These are phyloP conservation scores for Choricystis sp. DNA, from an alignment of 139 green algal species.

Conservation along the genomic window DNA sequence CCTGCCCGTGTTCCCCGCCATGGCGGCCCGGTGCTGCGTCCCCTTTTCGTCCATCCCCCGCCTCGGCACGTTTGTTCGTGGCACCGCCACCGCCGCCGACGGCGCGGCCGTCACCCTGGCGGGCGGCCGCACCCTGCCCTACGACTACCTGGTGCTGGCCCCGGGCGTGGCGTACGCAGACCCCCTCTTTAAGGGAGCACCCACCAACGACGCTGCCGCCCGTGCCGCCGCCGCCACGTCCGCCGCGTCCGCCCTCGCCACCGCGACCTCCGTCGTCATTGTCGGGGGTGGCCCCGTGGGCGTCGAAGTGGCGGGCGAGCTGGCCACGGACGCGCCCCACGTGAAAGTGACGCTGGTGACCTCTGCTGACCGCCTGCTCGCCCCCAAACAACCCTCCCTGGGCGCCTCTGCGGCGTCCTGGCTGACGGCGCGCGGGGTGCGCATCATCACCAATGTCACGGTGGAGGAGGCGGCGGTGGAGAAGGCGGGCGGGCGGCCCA, in stretches of 20 bases:
- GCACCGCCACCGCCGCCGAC: background rate
- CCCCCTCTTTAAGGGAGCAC: background rate
- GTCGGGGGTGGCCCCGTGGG: constrained; percentile 6
- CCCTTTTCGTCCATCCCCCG: background rate
- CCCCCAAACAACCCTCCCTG: background rate
- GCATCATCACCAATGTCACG: background rate
- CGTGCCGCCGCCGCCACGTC: background rate
- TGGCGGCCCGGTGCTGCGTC: background rate
- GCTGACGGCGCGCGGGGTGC: background rate
- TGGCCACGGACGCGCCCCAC: background rate
- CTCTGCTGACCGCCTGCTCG: background rate
- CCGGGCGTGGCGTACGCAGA: background rate
- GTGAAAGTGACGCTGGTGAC: constrained; percentile 2
- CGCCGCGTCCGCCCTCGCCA: background rate
- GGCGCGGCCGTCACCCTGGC: background rate
- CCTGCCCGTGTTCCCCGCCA: background rate
- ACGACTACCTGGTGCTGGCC: constrained; percentile 3
- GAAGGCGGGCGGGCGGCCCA: too few species aligned
- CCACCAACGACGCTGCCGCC: background rate
- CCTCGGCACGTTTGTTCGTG: background rate
- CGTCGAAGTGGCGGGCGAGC: constrained; percentile 3
- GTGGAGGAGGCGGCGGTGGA: background rate
- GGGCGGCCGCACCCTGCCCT: background rate
- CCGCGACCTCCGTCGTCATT: background rate
- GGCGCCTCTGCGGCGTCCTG: background rate